Evolutionary conservation across 2,329 filamentous ascomycete species (phyloP), one percentile per base, ranked within the genome.

Genomic region (Dactylella cylindrospora): DNA sequence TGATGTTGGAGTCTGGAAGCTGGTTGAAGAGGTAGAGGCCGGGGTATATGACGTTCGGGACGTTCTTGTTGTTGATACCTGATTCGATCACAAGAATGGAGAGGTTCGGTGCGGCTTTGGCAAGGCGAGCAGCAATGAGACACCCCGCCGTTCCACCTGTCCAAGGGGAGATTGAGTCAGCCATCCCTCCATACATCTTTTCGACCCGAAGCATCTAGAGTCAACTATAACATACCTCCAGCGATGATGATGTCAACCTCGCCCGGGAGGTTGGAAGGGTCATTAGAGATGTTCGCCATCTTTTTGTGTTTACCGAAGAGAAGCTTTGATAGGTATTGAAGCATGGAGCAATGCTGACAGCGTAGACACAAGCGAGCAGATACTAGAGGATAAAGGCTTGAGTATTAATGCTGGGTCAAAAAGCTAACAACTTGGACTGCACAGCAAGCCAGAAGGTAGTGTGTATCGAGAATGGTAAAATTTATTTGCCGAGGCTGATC

Each of bases 1-100:
- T 75, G 0, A 75, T 76, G 55, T 78, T 78, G 51, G 76, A 77
- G 10, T 71, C 73, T 0, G 78, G 78, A 6, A 73, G 70, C 0
- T 82, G 70, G 62, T 80, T 76, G 15, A 71, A 68, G 28, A 77
- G 69, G 57, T 75, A 83, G 7, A 80, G 69, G 0, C 74, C 79
- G 1, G 80, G 80, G 35, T 78, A 74, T 5, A 76, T 71, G n/a
- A 82, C 72, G 12, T 72, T 74, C 0, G 77, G 76, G 44, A 77
- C 72, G 65, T 78, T 72, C 64, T 76, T 76, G 66, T 78, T 81
- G 68, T 81, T 78, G 15, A 72, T 73, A 0, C 80, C 80, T 22
- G 74, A 72, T 67, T 83, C 80, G 43, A 82, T 75, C 5, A 82
- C 71, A 9, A 81, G 70, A 33, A 81, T 75, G 12, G 74, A 76